Conservation (phyloP, 805 yeast species). For the Ogataea degrootiae region DNA sequence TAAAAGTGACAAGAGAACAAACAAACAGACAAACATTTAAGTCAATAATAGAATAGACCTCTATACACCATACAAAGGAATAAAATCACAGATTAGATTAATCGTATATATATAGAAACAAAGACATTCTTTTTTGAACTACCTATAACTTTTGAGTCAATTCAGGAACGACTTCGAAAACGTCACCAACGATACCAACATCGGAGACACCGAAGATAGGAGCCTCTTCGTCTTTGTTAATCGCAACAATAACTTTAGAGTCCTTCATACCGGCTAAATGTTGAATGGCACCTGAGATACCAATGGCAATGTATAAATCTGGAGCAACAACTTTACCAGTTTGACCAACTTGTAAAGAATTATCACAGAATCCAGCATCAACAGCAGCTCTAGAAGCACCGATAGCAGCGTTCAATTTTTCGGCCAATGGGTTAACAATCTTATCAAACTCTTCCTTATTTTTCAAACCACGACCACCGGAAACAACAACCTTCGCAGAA, state of each 20-base stretch:
- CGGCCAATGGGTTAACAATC: conserved; percentile 78
- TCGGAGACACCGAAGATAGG: conserved; percentile 92
- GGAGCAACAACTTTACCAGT: conserved; percentile 98
- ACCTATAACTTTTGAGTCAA: conserved; percentile 62
- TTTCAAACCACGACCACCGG: conserved; percentile 95
- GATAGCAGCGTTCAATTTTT: conserved; percentile 79
- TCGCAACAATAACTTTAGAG: conserved; percentile 87
- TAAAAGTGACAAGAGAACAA: too few species aligned
- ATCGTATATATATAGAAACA: neutral
- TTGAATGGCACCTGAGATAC: conserved; percentile 96
- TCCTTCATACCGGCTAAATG: conserved; percentile 99
- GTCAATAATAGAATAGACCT: too few species aligned
- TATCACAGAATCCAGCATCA: conserved; percentile 92
- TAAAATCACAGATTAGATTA: neutral
- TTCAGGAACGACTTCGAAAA: conserved; percentile 86
- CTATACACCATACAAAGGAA: too few species aligned
- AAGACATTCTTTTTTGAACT: neutral
- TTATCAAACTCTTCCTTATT: conserved; percentile 81
- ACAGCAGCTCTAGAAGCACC: conserved; percentile 99
- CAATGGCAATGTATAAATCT: conserved; percentile 87
- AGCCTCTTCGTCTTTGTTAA: conserved; percentile 91
- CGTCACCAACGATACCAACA: conserved; percentile 82
- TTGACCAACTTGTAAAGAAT: conserved; percentile 95
- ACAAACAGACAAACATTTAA: too few species aligned
- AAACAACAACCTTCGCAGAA: conserved; percentile 73